Conservation (phyloP, 2,329 filamentous ascomycete genomes). For the Aspergillaceae sp. region DNA sequence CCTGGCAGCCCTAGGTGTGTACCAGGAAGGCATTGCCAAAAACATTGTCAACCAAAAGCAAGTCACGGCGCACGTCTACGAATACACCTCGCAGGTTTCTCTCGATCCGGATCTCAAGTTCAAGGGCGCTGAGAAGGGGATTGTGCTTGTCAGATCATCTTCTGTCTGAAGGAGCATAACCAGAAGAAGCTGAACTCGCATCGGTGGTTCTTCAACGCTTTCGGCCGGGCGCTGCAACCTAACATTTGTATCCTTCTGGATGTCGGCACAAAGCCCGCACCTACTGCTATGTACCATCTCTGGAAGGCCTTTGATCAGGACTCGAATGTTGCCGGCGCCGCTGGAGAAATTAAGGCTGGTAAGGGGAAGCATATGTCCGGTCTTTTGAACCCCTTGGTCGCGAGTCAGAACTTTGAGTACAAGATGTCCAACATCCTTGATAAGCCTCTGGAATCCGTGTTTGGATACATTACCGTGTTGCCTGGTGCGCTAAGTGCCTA, state of each 20-base stretch:
- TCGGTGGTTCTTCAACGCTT: slow-evolving; percentile 98
- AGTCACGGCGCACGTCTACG: slow-evolving; percentile 94
- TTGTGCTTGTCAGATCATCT: slow-evolving; percentile 96
- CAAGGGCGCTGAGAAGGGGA: slow-evolving; percentile 98
- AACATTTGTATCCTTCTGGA: slow-evolving; percentile 96
- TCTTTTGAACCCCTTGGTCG: slow-evolving; percentile 85
- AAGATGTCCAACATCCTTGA: slow-evolving; percentile 99
- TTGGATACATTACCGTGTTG: slow-evolving; percentile 95
- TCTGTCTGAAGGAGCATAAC: slow-evolving; percentile 97
- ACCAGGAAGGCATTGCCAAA: slow-evolving; percentile 97
- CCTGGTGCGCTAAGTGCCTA: slow-evolving; percentile 94
- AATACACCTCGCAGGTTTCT: slow-evolving; percentile 97
- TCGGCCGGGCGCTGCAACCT: slow-evolving; percentile 82
- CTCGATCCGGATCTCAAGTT: slow-evolving; percentile 94
- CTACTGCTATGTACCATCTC: slow-evolving; percentile 87
- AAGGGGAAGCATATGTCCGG: slow-evolving; percentile 78
- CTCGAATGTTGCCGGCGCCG: slow-evolving; percentile 92
- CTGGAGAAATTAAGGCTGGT: slow-evolving; percentile 95
- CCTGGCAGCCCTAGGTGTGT: slow-evolving; percentile 91
- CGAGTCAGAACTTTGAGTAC: slow-evolving; percentile 98
- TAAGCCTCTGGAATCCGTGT: slow-evolving; percentile 92
- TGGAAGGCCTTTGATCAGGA: slow-evolving; percentile 99
- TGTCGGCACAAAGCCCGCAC: slow-evolving; percentile 84
- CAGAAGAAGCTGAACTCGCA: slow-evolving; percentile 97
- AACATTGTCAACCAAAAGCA: slow-evolving; percentile 95